Evolutionary conservation across 192 early-diverging fungal species (phyloP).

Genomic region (Gamsiella multidivaricata): DNA sequence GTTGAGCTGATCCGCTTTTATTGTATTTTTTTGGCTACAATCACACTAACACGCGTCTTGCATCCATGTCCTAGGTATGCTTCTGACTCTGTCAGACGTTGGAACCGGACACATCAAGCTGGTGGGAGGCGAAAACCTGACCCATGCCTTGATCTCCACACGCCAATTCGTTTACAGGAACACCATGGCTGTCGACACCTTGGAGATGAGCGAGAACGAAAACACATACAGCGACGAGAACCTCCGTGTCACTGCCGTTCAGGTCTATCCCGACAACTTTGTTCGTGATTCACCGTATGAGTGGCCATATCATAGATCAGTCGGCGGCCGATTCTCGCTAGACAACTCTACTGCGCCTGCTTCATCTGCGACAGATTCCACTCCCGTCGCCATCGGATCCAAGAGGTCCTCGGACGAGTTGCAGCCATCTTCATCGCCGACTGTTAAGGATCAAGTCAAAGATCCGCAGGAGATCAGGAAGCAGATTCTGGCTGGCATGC

Average conservation of each 20-base stretch:
- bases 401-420: slow-evolving; percentile 26
- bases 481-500: slow-evolving; percentile 24
- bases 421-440: neutral
- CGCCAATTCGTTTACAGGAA: slow-evolving; percentile 76
- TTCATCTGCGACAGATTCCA: slow-evolving; percentile 1
- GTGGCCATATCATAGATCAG: slow-evolving; percentile 1
- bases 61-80: slow-evolving; percentile 70
- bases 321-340: too few species aligned
- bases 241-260: slow-evolving; percentile 72
- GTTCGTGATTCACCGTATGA: neutral
- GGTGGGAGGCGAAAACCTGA: slow-evolving; percentile 82
- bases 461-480: slow-evolving; percentile 7
- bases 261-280: slow-evolving; percentile 66
- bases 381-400: neutral
- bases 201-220: slow-evolving; percentile 63
- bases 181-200: slow-evolving; percentile 62
- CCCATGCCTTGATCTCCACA: slow-evolving; percentile 80
- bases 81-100: slow-evolving; percentile 87
- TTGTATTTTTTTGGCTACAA: too few species aligned
- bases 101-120: slow-evolving; percentile 71
- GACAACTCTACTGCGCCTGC: neutral
- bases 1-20: too few species aligned
- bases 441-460: neutral
- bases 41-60: too few species aligned
- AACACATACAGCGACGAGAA: slow-evolving; percentile 73